A percentile compares a stretch with the other conserved stretches of the same genome.
phyloP scores from a whole-genome alignment of 1,139 yeast genomes.

The Cylindricascospora bacillispora region DNA sequence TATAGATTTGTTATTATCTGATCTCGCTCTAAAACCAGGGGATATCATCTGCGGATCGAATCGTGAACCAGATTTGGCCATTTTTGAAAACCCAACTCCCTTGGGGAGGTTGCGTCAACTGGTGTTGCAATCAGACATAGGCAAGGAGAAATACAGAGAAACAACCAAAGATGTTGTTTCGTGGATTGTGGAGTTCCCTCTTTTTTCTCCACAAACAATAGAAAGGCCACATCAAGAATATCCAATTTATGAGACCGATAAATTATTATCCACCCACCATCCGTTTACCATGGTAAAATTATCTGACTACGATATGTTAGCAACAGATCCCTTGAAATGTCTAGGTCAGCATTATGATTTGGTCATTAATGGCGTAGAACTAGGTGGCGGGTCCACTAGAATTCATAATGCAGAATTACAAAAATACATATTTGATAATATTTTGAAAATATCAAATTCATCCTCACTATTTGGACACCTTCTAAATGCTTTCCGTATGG shows the following conservation, averaged over 20 bases:
- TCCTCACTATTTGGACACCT: slow-evolving; percentile 75
- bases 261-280: slow-evolving; percentile 72
- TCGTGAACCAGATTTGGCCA: slow-evolving; percentile 39
- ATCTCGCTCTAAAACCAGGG: slow-evolving; percentile 42
- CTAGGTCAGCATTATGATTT: slow-evolving; percentile 92
- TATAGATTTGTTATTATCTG: slow-evolving; percentile 25
- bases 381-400: slow-evolving; percentile 97
- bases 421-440: slow-evolving; percentile 46
- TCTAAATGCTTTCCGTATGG: slow-evolving; percentile 66
- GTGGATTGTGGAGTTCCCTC: slow-evolving; percentile 88
- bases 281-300: slow-evolving; percentile 88
- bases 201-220: slow-evolving; percentile 61
- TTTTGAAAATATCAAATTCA: slow-evolving; percentile 44
- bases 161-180: slow-evolving; percentile 38
- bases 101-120: slow-evolving; percentile 75
- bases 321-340: slow-evolving; percentile 46
- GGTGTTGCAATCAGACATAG: slow-evolving; percentile 39
- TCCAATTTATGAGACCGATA: slow-evolving; percentile 44
- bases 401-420: slow-evolving; percentile 78
- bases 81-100: slow-evolving; percentile 91
- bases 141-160: slow-evolving; percentile 13
- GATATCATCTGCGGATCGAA: slow-evolving; percentile 68
- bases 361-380: slow-evolving; percentile 87
- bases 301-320: slow-evolving; percentile 49
- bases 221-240: slow-evolving; percentile 25